Percentiles rank a stretch among this genome's conserved stretches.
These are phyloP conservation scores for Ascoidea tarda DNA, from an alignment of 805 yeast species.

Conservation along the genomic window DNA sequence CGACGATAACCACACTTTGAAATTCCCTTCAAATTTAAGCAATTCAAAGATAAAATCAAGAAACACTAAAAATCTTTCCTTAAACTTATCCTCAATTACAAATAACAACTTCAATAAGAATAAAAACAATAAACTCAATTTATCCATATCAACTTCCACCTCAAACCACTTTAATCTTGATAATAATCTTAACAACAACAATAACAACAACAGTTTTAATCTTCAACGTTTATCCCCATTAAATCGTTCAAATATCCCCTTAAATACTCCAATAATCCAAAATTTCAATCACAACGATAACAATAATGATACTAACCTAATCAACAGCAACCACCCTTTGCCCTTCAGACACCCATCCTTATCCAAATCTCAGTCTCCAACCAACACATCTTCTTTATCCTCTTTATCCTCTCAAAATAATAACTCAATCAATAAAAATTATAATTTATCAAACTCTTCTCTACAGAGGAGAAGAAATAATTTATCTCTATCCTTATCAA, in stretches of 20 bases:
- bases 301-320: not conserved
- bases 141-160: too few species aligned
- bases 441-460: not conserved
- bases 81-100: slow-evolving; percentile 9
- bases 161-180: too few species aligned
- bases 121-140: too few species aligned
- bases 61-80: slow-evolving; percentile 8
- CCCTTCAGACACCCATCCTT: not conserved
- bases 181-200: too few species aligned
- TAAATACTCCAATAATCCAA: too few species aligned
- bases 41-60: not conserved
- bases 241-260: too few species aligned
- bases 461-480: slow-evolving; percentile 14
- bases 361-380: not conserved
- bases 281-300: not conserved
- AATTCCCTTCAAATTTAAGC: not conserved
- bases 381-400: not conserved
- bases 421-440: too few species aligned
- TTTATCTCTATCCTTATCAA: slow-evolving; percentile 13
- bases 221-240: too few species aligned
- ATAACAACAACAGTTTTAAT: too few species aligned
- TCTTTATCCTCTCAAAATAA: not conserved
- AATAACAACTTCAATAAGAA: slow-evolving; percentile 1
- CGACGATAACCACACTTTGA: not conserved
- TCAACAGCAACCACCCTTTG: not conserved